Evolutionary conservation across 1,284 basidiomycete species (phyloP).

Genomic region (Cryptococcus depauperatus): DNA sequence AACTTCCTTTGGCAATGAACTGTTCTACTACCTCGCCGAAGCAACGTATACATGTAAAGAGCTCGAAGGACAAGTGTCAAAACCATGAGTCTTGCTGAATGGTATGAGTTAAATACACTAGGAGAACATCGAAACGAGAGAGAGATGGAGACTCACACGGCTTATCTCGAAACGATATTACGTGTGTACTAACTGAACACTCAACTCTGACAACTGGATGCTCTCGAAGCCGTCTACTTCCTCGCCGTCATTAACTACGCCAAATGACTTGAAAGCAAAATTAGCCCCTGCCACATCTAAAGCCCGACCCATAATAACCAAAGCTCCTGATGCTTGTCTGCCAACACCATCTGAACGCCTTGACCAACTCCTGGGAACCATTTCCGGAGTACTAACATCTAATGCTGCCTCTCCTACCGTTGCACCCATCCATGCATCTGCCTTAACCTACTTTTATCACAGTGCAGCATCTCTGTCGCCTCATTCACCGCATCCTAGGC

Average conservation of each 20-base stretch:
- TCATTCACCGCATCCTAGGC: not conserved
- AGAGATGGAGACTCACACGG: too few relatives aligned
- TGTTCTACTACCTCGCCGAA: too few relatives aligned
- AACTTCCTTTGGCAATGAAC: too few relatives aligned
- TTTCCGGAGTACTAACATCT: constrained; percentile 7
- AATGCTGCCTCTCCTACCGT: constrained; percentile 5
- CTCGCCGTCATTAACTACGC: constrained; percentile 1
- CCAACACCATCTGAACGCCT: constrained; percentile 6
- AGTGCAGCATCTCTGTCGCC: constrained; percentile 3
- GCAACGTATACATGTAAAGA: too few relatives aligned
- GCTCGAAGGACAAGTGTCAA: too few relatives aligned
- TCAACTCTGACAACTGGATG: not conserved
- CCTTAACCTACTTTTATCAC: constrained; percentile 8
- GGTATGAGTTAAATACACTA: too few relatives aligned
- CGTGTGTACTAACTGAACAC: too few relatives aligned
- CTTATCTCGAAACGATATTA: too few relatives aligned
- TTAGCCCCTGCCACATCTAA: not conserved
- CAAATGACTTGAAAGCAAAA: not conserved
- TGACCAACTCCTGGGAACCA: constrained; percentile 7
- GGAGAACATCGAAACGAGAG: too few relatives aligned
- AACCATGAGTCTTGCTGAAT: too few relatives aligned
- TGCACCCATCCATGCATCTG: constrained; percentile 8
- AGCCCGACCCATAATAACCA: not conserved
- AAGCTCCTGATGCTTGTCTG: not conserved
- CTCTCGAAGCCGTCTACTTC: not conserved